Percentiles rank a stretch among this genome's conserved stretches.
Conservation (phyloP, 768 basidiomycete genomes). For the Leccinellum luteum region DNA sequence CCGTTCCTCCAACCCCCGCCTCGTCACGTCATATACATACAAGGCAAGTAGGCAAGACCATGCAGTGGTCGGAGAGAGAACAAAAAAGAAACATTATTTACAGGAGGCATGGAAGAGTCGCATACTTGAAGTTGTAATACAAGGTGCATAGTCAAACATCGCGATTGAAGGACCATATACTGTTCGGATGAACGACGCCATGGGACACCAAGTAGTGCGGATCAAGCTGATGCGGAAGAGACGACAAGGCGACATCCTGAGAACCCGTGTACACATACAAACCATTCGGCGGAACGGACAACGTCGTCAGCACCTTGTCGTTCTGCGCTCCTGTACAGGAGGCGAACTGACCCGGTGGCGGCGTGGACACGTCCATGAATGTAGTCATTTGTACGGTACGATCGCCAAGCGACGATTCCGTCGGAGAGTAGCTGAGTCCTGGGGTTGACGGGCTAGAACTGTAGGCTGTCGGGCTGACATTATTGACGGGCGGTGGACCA, state of each 20-base stretch:
- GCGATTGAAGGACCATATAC: conserved; percentile 18
- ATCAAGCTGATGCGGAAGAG: conserved; percentile 10
- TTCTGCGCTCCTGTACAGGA: conserved; percentile 34
- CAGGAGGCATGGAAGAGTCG: conserved; percentile 16
- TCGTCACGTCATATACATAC: conserved; percentile 22
- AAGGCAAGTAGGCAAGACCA: conserved; percentile 23
- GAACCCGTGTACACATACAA: conserved; percentile 17
- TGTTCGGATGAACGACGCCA: conserved; percentile 9
- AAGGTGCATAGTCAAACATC: conserved; percentile 5
- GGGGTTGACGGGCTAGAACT: conserved; percentile 51
- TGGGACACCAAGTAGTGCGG: conserved; percentile 15
- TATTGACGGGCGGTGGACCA: conserved; percentile 3
- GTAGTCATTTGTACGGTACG: conserved; percentile 55
- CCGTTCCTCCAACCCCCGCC: conserved; percentile 18
- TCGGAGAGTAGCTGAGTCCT: conserved; percentile 56
- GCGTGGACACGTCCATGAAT: conserved; percentile 45
- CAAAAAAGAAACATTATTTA: conserved; percentile 20
- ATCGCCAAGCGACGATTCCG: conserved; percentile 55
- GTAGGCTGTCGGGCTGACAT: conserved; percentile 26
- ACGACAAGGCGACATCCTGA: conserved; percentile 12
- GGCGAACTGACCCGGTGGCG: conserved; percentile 37
- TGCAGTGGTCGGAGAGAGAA: neutral
- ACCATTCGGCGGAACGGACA: conserved; percentile 15
- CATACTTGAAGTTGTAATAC: conserved; percentile 1
- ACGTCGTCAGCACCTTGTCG: conserved; percentile 29